Conservation (phyloP, 163 green algal species). For the Prototheca stagnorum region DNA sequence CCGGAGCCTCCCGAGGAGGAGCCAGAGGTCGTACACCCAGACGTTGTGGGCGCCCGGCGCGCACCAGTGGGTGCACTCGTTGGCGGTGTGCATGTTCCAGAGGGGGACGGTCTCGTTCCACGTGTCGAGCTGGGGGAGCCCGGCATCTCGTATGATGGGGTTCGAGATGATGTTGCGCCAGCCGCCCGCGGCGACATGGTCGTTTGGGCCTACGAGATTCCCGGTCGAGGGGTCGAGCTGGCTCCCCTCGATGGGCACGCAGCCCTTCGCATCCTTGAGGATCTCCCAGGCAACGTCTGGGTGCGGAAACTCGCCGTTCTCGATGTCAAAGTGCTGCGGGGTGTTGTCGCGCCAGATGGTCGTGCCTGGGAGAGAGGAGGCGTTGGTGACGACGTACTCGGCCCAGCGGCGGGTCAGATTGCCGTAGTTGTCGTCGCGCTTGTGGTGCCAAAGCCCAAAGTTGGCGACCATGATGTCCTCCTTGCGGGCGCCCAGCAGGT, state of each 20-base stretch:
- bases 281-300: not conserved
- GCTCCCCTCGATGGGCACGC: slow-evolving; percentile 1
- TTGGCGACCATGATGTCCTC: slow-evolving; percentile 1
- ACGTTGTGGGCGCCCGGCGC: slow-evolving; percentile 1
- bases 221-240: slow-evolving; percentile 1
- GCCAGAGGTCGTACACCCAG: no score
- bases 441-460: slow-evolving; percentile 3
- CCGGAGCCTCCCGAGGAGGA: no score
- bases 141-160: not conserved
- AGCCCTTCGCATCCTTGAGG: not conserved
- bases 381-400: not conserved
- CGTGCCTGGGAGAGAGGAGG: not conserved
- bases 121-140: not conserved
- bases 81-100: not conserved
- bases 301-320: slow-evolving; percentile 2
- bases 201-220: not conserved
- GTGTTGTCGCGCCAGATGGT: slow-evolving; percentile 1
- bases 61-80: slow-evolving; percentile 6
- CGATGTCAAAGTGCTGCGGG: slow-evolving; percentile 5
- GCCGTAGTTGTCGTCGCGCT: not conserved
- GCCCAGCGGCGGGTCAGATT: not conserved
- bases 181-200: not conserved
- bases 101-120: slow-evolving; percentile 4
- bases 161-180: slow-evolving; percentile 4
- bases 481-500: not conserved